Evolutionary conservation across 805 yeast species (phyloP).

Genomic region (Maudiozyma serrabonitensis): DNA sequence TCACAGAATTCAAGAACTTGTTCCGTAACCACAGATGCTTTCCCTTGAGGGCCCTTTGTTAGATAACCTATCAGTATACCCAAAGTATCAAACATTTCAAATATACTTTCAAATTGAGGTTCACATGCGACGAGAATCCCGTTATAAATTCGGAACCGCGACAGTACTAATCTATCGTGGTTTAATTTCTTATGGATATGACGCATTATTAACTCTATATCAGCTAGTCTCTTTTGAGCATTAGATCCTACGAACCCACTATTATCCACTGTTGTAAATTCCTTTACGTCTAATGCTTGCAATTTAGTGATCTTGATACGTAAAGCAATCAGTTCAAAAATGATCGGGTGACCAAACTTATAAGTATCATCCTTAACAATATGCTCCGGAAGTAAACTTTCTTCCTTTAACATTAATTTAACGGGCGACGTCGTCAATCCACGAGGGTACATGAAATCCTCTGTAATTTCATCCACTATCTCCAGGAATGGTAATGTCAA

Average conservation of each 20-base stretch:
- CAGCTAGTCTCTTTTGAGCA: constrained; percentile 1
- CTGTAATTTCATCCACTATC: constrained; percentile 17
- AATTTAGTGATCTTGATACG: constrained; percentile 7
- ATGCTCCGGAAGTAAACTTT: neutral
- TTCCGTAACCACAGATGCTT: neutral
- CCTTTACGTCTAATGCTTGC: neutral
- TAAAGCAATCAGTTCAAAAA: constrained; percentile 16
- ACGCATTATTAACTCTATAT: neutral
- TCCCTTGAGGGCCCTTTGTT: no score
- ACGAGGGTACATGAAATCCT: constrained; percentile 23
- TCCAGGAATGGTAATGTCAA: neutral
- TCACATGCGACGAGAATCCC: neutral
- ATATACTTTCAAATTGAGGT: neutral
- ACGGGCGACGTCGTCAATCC: constrained; percentile 5
- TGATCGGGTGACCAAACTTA: constrained; percentile 19
- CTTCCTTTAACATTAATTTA: constrained; percentile 1
- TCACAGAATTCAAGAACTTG: constrained; percentile 7
- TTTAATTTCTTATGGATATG: constrained; percentile 3
- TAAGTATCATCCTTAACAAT: neutral
- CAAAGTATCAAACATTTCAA: no score
- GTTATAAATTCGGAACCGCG: neutral
- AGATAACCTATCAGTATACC: no score
- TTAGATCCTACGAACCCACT: neutral
- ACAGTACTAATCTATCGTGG: neutral
- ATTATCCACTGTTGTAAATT: neutral